phyloP scores from a whole-genome alignment of 148 eudicot genomes.

The Arctostaphylos glauca region DNA sequence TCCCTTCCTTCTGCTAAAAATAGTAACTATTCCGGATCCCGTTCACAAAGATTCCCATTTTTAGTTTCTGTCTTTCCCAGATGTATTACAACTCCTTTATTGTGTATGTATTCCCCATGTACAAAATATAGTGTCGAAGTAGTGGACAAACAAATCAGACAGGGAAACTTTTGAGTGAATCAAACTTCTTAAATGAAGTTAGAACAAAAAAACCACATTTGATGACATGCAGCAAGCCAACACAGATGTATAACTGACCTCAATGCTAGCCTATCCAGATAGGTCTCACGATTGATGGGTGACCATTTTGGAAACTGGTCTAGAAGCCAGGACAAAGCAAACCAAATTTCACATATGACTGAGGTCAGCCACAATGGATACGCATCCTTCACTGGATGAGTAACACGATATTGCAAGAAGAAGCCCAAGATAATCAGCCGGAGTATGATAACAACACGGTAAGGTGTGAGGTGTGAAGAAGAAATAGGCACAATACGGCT shows the following conservation, averaged over 20 bases:
- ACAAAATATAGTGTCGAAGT: neutral
- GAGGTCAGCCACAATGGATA: constrained; percentile 95
- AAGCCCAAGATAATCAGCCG: constrained; percentile 84
- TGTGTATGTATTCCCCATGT: neutral
- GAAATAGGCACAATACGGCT: constrained; percentile 86
- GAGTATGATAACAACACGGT: constrained; percentile 79
- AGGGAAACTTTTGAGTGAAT: neutral
- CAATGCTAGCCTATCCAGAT: constrained; percentile 87
- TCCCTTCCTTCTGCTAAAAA: neutral
- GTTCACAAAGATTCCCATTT: neutral
- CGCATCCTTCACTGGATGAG: constrained; percentile 92
- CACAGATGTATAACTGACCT: constrained; percentile 47
- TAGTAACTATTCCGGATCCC: neutral
- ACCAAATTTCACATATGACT: constrained; percentile 96
- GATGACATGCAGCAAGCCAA: neutral
- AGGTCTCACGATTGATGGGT: constrained; percentile 95
- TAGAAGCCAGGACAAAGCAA: constrained; percentile 94
- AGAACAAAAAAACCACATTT: neutral
- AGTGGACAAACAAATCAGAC: neutral
- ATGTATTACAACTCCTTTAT: no score
- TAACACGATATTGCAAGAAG: constrained; percentile 89
- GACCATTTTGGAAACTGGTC: constrained; percentile 99
- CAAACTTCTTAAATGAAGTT: neutral
- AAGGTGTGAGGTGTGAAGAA: constrained; percentile 82
- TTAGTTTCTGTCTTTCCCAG: neutral